Percentiles rank a stretch among this genome's conserved stretches.
phyloP scores from a whole-genome alignment of 352 stramenopile genomes.

The Pythium vanterpoolii region DNA sequence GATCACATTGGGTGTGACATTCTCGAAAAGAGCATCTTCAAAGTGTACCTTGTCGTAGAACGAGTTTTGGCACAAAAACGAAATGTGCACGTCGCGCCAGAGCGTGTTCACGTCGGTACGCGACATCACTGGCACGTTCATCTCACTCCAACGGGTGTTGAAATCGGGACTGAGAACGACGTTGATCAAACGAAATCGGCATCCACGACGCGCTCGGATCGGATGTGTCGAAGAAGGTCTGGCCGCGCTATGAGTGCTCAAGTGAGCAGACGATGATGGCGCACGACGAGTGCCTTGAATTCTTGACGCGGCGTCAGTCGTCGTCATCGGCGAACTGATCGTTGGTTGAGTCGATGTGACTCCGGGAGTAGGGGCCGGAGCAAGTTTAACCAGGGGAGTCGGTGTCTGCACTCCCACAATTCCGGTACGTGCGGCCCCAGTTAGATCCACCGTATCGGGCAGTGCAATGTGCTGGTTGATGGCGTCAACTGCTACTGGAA shows the following conservation, averaged over 20 bases:
- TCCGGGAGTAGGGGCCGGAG: not conserved
- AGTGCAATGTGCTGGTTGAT: not conserved
- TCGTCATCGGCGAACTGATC: not conserved
- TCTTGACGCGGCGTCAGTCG: not conserved
- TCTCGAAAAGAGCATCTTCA: conserved; percentile 57
- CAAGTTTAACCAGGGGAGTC: not conserved
- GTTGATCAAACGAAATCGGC: conserved; percentile 70
- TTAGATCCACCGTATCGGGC: conserved; percentile 8
- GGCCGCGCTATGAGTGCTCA: not conserved
- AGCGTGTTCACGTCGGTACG: conserved; percentile 37
- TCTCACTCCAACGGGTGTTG: conserved; percentile 47
- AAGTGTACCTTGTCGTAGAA: conserved; percentile 57
- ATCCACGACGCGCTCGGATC: conserved; percentile 43
- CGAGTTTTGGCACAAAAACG: conserved; percentile 43
- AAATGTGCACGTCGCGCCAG: conserved; percentile 58
- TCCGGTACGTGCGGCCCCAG: not conserved
- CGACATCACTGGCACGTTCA: conserved; percentile 21
- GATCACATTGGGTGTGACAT: conserved; percentile 44
- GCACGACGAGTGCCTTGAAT: not conserved
- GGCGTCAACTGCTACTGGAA: not conserved
- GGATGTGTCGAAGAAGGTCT: not conserved
- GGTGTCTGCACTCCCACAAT: not conserved
- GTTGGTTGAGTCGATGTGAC: too few relatives aligned
- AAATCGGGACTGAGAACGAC: conserved; percentile 60
- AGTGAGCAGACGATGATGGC: not conserved